Evolutionary conservation across 257 asterid species (phyloP).

Genomic region (Mentha longifolia): DNA sequence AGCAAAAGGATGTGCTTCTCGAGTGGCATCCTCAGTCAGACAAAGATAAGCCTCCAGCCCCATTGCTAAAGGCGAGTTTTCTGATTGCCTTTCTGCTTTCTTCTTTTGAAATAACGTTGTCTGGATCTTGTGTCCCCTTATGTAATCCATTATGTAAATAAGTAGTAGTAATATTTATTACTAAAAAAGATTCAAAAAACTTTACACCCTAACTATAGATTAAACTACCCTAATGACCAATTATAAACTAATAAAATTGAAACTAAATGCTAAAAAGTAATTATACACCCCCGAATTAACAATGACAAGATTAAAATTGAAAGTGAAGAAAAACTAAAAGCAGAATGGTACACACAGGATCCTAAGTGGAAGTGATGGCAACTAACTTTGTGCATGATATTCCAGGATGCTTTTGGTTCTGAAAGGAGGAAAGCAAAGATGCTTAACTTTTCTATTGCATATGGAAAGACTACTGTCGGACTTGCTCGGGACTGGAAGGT

Average conservation of each 20-base stretch:
- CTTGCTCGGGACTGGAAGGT: slow-evolving; percentile 99
- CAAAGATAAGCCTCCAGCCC: slow-evolving; percentile 91
- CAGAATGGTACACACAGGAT: too few species aligned
- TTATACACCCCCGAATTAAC: too few species aligned
- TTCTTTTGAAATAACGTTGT: not conserved
- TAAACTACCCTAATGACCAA: too few species aligned
- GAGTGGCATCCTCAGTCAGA: slow-evolving; percentile 95
- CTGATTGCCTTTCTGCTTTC: slow-evolving; percentile 7
- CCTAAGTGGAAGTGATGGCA: slow-evolving; percentile 5
- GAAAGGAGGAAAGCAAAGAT: slow-evolving; percentile 99
- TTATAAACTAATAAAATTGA: too few species aligned
- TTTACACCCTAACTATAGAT: too few species aligned
- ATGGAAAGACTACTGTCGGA: slow-evolving; percentile 87
- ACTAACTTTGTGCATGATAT: slow-evolving; percentile 7
- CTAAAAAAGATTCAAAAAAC: too few species aligned
- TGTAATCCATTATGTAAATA: not conserved
- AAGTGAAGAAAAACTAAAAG: too few species aligned
- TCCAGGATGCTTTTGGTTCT: slow-evolving; percentile 92
- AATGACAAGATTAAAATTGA: too few species aligned
- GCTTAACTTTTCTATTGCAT: slow-evolving; percentile 98
- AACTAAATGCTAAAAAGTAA: too few species aligned
- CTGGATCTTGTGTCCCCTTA: too few species aligned
- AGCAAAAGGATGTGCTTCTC: slow-evolving; percentile 74
- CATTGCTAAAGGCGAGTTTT: slow-evolving; percentile 76
- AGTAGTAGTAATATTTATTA: too few species aligned